Base-by-base conservation (phyloP, 2,329 filamentous ascomycete genomes). In the Scytalidium sp. region DNA sequence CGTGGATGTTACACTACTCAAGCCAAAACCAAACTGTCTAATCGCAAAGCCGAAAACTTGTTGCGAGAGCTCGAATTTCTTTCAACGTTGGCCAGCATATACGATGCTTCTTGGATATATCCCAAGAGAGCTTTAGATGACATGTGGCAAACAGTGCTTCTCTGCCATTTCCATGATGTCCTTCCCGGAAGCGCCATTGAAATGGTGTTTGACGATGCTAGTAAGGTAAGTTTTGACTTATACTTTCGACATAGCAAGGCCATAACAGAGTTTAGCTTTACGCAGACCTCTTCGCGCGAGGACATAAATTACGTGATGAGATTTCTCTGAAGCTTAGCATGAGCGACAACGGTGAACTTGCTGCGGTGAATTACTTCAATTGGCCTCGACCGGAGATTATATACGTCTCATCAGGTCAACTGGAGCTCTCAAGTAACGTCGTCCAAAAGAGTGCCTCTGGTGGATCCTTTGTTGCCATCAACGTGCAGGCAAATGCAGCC, bases 161-260 rank as follows among this genome's bases (percentile, higher is more conserved):
- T 87, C 2, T 87, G 84, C 52, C 84, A 87, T 55, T 87, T 87
- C 71, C 84, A 87, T 50, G 84, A 87, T 57, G 86, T 83, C 57
- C 66, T 87, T 45, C 84, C 84, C 0, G 84, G 84, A 22, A 85
- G 80, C 55, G 79, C 75, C 3, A 87, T 87, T 51, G 81, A 85
- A 58, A 85, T 87, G 81, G 85, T 81, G 64, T 87, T 87, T 55
- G 79, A 84, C 58, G 84, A 87, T 57, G 84, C 82, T 0, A 80
- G 84, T 58, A 71, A 81, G 61, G 72, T 74, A 59, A 44, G 65
- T 55, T 19, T 49, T 23, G 49, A n/a, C n/a, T n/a, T n/a, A n/a
- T n/a, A n/a, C n/a, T n/a, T n/a, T n/a, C n/a, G 13, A 17, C 19
- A 13, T n/a, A n/a, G n/a, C n/a, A n/a, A n/a, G n/a, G 19, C 46